Evolutionary conservation across 352 stramenopile genomes (phyloP).

Genomic region (Pythium insidiosum): DNA sequence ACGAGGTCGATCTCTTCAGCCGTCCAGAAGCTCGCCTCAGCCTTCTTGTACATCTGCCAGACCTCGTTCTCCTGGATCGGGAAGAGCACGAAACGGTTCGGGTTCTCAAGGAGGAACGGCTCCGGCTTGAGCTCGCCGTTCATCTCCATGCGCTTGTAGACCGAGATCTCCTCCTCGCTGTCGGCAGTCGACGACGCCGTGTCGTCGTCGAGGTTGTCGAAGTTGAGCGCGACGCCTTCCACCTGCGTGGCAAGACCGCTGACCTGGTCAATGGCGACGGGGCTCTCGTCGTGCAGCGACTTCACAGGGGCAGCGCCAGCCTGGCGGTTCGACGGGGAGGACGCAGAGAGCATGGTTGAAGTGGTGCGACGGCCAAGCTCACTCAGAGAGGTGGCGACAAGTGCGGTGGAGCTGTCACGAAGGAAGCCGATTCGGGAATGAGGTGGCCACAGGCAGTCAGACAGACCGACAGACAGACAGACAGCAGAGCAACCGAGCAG

Average conservation of each 20-base stretch:
- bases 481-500: no score
- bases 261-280: slow-evolving; percentile 10
- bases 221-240: slow-evolving; percentile 11
- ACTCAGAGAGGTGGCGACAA: no score
- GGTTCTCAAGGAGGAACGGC: slow-evolving; percentile 94
- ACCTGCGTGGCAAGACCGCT: neutral
- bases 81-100: slow-evolving; percentile 96
- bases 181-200: neutral
- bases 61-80: slow-evolving; percentile 96
- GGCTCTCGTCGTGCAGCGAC: slow-evolving; percentile 10
- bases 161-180: slow-evolving; percentile 34
- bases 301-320: slow-evolving; percentile 1
- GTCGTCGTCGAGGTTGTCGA: slow-evolving; percentile 15
- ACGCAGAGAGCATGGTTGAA: slow-evolving; percentile 5
- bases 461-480: no score
- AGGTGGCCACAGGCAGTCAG: no score
- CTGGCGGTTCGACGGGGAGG: slow-evolving; percentile 1
- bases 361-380: no score
- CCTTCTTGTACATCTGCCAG: slow-evolving; percentile 99
- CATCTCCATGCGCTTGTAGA: slow-evolving; percentile 85
- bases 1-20: slow-evolving; percentile 97
- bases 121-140: slow-evolving; percentile 81
- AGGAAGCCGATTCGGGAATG: no score
- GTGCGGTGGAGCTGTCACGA: no score
- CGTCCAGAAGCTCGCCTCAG: slow-evolving; percentile 98